Conservation (phyloP, 257 asterid genomes). For the Penstemon barbatus region DNA sequence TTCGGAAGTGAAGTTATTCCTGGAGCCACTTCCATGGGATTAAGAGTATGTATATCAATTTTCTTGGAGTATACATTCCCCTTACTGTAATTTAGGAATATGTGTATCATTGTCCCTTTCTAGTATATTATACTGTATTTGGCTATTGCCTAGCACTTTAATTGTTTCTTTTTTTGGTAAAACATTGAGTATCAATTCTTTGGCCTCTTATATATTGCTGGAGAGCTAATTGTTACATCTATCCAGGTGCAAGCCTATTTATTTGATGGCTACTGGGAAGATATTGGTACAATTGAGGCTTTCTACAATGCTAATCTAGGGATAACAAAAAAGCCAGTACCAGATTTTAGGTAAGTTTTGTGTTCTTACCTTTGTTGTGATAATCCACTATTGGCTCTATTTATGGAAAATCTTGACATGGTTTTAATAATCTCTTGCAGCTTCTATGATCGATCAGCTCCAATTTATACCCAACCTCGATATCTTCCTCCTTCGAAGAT, state of each 20-base stretch:
- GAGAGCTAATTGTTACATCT: slow-evolving; percentile 21
- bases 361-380: neutral
- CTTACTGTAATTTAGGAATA: neutral
- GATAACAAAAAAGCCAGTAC: slow-evolving; percentile 88
- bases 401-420: slow-evolving; percentile 22
- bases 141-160: slow-evolving; percentile 12
- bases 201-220: neutral
- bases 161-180: neutral
- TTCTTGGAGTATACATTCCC: slow-evolving; percentile 13
- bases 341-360: slow-evolving; percentile 73
- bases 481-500: slow-evolving; percentile 96
- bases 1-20: slow-evolving; percentile 98
- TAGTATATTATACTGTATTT: neutral
- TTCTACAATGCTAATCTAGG: slow-evolving; percentile 95
- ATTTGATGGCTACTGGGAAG: slow-evolving; percentile 98
- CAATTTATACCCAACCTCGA: slow-evolving; percentile 95
- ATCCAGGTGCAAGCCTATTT: slow-evolving; percentile 89
- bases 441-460: slow-evolving; percentile 94
- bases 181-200: slow-evolving; percentile 10
- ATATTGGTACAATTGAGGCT: slow-evolving; percentile 97
- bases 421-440: slow-evolving; percentile 45
- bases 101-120: neutral
- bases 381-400: slow-evolving; percentile 6
- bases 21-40: slow-evolving; percentile 85
- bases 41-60: slow-evolving; percentile 57